These are phyloP conservation scores for Rutidosis leptorrhynchoides DNA, from an alignment of 129 eudicot genomes.

Conservation along the genomic window DNA sequence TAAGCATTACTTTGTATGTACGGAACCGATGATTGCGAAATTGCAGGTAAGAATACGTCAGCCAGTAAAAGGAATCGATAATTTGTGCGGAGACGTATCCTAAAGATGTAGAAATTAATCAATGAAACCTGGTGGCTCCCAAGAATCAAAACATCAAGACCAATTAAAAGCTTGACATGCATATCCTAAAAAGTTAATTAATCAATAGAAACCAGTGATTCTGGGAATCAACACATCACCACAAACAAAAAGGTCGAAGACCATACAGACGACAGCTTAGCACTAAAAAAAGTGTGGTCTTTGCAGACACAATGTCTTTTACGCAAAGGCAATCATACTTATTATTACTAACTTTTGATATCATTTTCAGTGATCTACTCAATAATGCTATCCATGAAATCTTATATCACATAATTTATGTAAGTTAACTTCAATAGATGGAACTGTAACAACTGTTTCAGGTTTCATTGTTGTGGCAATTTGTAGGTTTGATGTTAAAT, in stretches of 20 bases:
- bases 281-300: constrained; percentile 27
- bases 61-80: constrained; percentile 9
- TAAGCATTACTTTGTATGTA: not conserved
- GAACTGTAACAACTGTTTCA: constrained; percentile 6
- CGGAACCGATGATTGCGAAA: not conserved
- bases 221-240: constrained; percentile 28
- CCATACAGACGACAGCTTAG: constrained; percentile 29
- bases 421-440: not conserved
- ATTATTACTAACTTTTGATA: constrained; percentile 26
- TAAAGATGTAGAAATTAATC: not conserved
- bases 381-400: constrained; percentile 6
- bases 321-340: constrained; percentile 36
- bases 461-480: not conserved
- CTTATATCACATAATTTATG: not conserved
- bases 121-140: constrained; percentile 16
- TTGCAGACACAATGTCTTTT: constrained; percentile 27
- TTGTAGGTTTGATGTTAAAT: not conserved
- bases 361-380: constrained; percentile 20
- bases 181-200: constrained; percentile 22
- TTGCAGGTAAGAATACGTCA: not conserved
- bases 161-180: constrained; percentile 24
- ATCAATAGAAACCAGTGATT: constrained; percentile 13
- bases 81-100: constrained; percentile 3
- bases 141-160: constrained; percentile 25
- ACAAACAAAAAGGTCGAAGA: constrained; percentile 26